Conservation (phyloP, 106 monocot species). For the Agapanthus africanus region DNA sequence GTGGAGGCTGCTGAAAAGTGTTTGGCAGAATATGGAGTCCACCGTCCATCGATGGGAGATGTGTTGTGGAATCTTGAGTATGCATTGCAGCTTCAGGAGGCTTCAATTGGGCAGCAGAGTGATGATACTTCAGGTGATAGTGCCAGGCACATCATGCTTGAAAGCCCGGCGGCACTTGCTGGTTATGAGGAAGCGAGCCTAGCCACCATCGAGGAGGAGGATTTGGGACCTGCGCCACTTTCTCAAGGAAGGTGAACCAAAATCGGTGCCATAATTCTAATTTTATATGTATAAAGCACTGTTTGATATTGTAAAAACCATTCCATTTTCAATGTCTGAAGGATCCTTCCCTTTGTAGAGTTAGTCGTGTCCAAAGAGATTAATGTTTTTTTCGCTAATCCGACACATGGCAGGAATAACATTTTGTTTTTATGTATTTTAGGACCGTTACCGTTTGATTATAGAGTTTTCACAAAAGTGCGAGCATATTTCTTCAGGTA, state of each 20-base stretch:
- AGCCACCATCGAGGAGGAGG: constrained; percentile 3
- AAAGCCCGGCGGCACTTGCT: constrained; percentile 1
- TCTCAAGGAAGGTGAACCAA: neutral
- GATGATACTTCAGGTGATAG: constrained; percentile 18
- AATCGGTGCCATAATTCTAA: too few species aligned
- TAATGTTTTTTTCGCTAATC: neutral
- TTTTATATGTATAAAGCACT: too few species aligned
- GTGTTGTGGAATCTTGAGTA: constrained; percentile 77
- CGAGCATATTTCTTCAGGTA: neutral
- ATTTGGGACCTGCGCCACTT: neutral
- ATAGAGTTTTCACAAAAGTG: neutral
- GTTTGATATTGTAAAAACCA: too few species aligned
- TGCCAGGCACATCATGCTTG: constrained; percentile 6
- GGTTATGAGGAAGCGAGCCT: neutral
- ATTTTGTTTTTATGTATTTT: neutral
- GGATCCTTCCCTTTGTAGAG: neutral
- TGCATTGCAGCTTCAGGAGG: constrained; percentile 58
- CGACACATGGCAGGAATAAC: neutral
- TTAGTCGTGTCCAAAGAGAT: neutral
- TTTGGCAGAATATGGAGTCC: constrained; percentile 49
- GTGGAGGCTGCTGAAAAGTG: constrained; percentile 76
- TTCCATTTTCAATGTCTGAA: neutral
- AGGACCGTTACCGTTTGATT: neutral
- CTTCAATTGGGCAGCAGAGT: constrained; percentile 25
- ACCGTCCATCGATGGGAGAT: constrained; percentile 66